Conservation (phyloP, 2,329 filamentous ascomycete species). For the Huntiella decipiens region DNA sequence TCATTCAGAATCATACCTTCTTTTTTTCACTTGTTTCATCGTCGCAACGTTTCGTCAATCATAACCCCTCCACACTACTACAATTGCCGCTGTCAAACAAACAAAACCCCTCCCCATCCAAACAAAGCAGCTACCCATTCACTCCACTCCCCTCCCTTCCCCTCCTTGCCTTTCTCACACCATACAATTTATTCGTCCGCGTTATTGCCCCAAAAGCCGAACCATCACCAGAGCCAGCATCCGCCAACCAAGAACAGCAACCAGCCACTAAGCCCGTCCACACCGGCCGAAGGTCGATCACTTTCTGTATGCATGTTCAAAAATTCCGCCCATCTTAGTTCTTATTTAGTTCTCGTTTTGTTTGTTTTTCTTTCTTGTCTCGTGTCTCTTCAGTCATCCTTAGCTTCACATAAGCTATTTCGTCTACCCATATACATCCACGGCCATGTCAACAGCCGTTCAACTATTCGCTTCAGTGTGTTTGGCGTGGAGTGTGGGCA, state of each 20-base stretch:
- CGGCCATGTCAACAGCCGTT: neutral
- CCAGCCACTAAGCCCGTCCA: slow-evolving; percentile 1
- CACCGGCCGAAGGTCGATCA: neutral
- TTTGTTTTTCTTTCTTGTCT: neutral
- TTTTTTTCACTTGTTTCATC: too few relatives aligned
- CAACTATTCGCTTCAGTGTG: slow-evolving; percentile 27
- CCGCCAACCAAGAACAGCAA: neutral
- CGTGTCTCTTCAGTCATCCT: slow-evolving; percentile 15
- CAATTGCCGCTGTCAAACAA: too few relatives aligned
- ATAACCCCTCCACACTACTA: too few relatives aligned
- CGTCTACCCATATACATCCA: neutral
- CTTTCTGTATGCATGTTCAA: neutral
- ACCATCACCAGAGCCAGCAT: too few relatives aligned
- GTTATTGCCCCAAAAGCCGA: too few relatives aligned
- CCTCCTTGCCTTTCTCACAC: neutral
- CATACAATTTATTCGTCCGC: neutral
- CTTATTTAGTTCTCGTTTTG: neutral
- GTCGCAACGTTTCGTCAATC: too few relatives aligned
- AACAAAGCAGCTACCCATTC: too few relatives aligned
- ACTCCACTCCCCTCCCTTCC: neutral
- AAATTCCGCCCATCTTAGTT: neutral
- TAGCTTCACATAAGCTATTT: slow-evolving; percentile 8
- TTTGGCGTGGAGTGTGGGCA: slow-evolving; percentile 32
- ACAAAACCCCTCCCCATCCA: too few relatives aligned
- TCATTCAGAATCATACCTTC: too few relatives aligned